Evolutionary conservation across 139 green algal species (phyloP).

Genomic region (Microglena sp.): DNA sequence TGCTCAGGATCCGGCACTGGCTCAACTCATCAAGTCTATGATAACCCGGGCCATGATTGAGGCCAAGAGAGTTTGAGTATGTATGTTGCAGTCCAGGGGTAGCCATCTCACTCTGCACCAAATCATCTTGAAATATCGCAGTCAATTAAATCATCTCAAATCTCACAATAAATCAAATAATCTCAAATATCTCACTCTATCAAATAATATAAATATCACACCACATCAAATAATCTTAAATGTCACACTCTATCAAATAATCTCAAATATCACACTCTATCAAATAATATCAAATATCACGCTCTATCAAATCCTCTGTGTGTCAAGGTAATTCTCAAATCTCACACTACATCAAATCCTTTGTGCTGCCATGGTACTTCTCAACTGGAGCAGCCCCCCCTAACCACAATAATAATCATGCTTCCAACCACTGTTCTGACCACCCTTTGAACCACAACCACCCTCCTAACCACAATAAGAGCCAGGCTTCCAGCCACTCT

Average conservation of each 20-base stretch:
- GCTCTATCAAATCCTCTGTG: not conserved
- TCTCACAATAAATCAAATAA: too few relatives aligned
- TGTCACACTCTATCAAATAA: too few relatives aligned
- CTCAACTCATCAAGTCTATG: constrained; percentile 27
- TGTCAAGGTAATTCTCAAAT: too few relatives aligned
- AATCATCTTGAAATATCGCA: not conserved
- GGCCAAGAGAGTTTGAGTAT: constrained; percentile 29
- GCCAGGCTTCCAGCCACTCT: not conserved
- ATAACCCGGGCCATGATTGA: constrained; percentile 63
- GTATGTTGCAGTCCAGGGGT: not conserved
- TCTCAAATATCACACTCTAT: too few relatives aligned
- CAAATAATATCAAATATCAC: too few relatives aligned
- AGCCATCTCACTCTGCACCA: not conserved
- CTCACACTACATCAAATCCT: too few relatives aligned
- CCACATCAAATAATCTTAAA: too few relatives aligned
- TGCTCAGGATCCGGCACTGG: constrained; percentile 9
- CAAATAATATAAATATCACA: too few relatives aligned
- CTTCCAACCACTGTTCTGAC: not conserved
- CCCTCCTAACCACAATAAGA: not conserved
- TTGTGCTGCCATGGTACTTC: too few relatives aligned
- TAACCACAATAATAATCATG: too few relatives aligned
- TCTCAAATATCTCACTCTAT: too few relatives aligned
- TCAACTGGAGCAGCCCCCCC: constrained; percentile 10
- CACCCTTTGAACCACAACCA: not conserved
- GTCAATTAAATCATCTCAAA: not conserved